A percentile compares a stretch with the other conserved stretches of the same genome.
phyloP scores from a whole-genome alignment of 2,329 filamentous ascomycete genomes.

The Clonostachys rosea region DNA sequence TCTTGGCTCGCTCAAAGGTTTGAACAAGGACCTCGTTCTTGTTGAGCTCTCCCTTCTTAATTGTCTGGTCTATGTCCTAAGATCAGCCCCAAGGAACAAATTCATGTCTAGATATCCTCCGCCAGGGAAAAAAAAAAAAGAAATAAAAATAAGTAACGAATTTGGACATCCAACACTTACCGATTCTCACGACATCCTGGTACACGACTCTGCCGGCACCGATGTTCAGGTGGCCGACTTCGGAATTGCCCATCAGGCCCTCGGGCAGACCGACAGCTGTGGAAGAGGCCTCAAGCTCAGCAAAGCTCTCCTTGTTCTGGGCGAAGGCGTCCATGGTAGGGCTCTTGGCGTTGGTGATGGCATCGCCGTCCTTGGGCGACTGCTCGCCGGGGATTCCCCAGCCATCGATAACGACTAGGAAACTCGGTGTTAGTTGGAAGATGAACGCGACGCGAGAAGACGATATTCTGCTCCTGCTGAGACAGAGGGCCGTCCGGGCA shows the following conservation, averaged over 20 bases:
- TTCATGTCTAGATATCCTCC: too few species aligned
- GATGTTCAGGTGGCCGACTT: conserved; percentile 98
- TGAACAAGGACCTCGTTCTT: conserved; percentile 72
- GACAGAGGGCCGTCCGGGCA: conserved; percentile 9
- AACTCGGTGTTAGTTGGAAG: not conserved
- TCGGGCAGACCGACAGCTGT: conserved; percentile 93
- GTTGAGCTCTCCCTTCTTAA: conserved; percentile 79
- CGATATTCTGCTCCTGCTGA: not conserved
- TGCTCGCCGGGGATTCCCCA: conserved; percentile 85
- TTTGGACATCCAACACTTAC: conserved; percentile 1
- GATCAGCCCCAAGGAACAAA: not conserved
- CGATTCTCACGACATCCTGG: conserved; percentile 95
- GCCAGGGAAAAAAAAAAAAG: too few species aligned
- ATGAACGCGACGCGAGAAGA: not conserved
- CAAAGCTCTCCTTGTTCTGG: conserved; percentile 77
- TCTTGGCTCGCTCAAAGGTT: conserved; percentile 74
- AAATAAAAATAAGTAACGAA: not conserved
- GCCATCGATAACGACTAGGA: conserved; percentile 91
- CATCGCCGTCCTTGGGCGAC: conserved; percentile 86
- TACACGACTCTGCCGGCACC: conserved; percentile 95
- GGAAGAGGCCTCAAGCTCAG: conserved; percentile 91
- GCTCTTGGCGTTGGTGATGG: conserved; percentile 88
- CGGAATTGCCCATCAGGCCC: conserved; percentile 97
- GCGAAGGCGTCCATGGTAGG: conserved; percentile 93
- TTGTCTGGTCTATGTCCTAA: conserved; percentile 59